Conservation (phyloP, 352 stramenopile species). For the Phytophthora foliorum region DNA sequence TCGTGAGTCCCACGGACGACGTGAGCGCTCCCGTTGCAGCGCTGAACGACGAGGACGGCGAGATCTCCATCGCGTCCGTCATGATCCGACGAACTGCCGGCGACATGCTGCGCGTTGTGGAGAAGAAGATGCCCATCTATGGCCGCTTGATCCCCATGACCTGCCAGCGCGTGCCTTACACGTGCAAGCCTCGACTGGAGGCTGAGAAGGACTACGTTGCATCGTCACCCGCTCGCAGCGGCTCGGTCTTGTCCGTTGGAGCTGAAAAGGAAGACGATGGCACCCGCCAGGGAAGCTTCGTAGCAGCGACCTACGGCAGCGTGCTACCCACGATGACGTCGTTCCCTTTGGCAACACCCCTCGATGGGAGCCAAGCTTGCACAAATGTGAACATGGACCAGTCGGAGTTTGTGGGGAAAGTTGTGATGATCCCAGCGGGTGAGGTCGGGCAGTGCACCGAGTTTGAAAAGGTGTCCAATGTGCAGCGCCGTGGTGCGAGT, state of each 20-base stretch:
- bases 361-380: conserved; percentile 43
- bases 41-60: conserved; percentile 45
- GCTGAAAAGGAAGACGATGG: conserved; percentile 9
- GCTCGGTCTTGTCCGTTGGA: conserved; percentile 36
- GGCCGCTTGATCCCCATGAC: conserved; percentile 65
- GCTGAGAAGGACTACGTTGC: conserved; percentile 53
- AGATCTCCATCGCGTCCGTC: conserved; percentile 62
- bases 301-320: conserved; percentile 62
- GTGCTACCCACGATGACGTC: conserved; percentile 39
- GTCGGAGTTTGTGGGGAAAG: conserved; percentile 32
- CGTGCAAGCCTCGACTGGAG: conserved; percentile 42
- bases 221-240: conserved; percentile 40
- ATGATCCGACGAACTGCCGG: conserved; percentile 71
- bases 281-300: conserved; percentile 53
- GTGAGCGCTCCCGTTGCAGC: conserved; percentile 49
- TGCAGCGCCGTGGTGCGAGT: conserved; percentile 51
- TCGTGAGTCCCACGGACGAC: conserved; percentile 62
- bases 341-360: conserved; percentile 30
- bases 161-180: conserved; percentile 60
- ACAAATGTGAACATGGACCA: conserved; percentile 17
- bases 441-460: conserved; percentile 37
- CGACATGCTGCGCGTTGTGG: conserved; percentile 51
- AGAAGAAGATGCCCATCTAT: conserved; percentile 39
- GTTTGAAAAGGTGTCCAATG: conserved; percentile 55
- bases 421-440: conserved; percentile 43